Evolutionary conservation across 306 rosid species (phyloP).

Genomic region (Phaseolus lunatus): DNA sequence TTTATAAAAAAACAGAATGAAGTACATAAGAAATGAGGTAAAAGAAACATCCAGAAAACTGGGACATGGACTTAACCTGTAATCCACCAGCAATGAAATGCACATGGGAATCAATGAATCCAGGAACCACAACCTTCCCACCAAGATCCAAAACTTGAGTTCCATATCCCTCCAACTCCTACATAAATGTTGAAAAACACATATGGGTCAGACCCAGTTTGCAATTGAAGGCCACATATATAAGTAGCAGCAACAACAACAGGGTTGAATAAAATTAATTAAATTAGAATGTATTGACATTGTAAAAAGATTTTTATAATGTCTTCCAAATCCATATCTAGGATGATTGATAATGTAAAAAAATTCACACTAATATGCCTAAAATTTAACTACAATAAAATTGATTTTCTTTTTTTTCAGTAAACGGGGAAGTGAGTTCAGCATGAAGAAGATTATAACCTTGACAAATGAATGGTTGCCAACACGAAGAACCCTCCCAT

Average conservation of each 20-base stretch:
- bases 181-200: conserved; percentile 36
- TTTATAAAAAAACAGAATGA: not conserved
- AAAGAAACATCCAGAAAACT: conserved; percentile 7
- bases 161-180: conserved; percentile 73
- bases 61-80: conserved; percentile 58
- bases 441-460: conserved; percentile 47
- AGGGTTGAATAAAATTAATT: not conserved
- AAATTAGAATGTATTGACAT: not conserved
- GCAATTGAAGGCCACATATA: conserved; percentile 22
- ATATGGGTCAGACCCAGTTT: conserved; percentile 5
- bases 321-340: not conserved
- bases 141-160: conserved; percentile 70
- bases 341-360: not conserved
- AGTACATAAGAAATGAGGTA: not conserved
- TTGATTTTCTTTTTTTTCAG: too few species aligned
- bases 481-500: conserved; percentile 71
- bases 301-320: not conserved
- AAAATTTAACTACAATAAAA: conserved; percentile 1
- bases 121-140: conserved; percentile 87
- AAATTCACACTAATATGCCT: not conserved
- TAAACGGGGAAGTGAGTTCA: not conserved
- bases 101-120: conserved; percentile 86
- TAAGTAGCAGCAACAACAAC: not conserved
- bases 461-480: conserved; percentile 69
- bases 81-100: conserved; percentile 79